These are phyloP conservation scores for Alternaria sp. DNA, from an alignment of 2,329 filamentous ascomycete species.

Conservation along the genomic window DNA sequence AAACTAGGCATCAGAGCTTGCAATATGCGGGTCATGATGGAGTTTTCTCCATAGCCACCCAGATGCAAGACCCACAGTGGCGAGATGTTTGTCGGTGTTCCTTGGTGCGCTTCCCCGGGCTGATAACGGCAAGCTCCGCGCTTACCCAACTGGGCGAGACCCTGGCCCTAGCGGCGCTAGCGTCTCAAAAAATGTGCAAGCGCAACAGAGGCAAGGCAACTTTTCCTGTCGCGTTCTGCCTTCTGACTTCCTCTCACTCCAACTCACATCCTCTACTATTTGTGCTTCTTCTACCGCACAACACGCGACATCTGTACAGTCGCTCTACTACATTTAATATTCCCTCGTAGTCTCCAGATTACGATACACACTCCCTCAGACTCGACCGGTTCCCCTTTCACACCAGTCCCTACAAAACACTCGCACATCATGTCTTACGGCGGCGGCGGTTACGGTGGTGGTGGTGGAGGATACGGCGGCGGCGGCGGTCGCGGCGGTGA, in stretches of 20 bases:
- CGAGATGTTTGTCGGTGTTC: conserved; percentile 11
- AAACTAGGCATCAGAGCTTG: not conserved
- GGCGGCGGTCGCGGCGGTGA: conserved; percentile 55
- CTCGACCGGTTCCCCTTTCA: conserved; percentile 30
- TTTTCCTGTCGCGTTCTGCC: conserved; percentile 32
- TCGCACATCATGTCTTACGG: conserved; percentile 73
- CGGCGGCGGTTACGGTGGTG: conserved; percentile 53
- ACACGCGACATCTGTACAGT: conserved; percentile 35
- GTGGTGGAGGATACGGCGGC: conserved; percentile 50
- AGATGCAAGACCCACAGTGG: conserved; percentile 7
- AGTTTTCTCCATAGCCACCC: not conserved
- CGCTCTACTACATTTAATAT: conserved; percentile 33
- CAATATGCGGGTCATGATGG: not conserved
- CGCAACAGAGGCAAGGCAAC: conserved; percentile 35
- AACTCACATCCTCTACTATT: conserved; percentile 26
- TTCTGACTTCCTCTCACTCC: conserved; percentile 25
- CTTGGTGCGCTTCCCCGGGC: conserved; percentile 12
- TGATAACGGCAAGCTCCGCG: conserved; percentile 13
- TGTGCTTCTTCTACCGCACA: conserved; percentile 29
- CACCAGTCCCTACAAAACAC: conserved; percentile 46
- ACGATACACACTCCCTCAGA: conserved; percentile 32
- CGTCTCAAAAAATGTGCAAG: conserved; percentile 30
- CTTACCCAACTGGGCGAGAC: conserved; percentile 16
- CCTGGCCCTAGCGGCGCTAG: conserved; percentile 17
- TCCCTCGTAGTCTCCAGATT: conserved; percentile 20